Base-by-base conservation (phyloP, 2,329 filamentous ascomycete species). In the Pseudogymnoascus sp. region DNA sequence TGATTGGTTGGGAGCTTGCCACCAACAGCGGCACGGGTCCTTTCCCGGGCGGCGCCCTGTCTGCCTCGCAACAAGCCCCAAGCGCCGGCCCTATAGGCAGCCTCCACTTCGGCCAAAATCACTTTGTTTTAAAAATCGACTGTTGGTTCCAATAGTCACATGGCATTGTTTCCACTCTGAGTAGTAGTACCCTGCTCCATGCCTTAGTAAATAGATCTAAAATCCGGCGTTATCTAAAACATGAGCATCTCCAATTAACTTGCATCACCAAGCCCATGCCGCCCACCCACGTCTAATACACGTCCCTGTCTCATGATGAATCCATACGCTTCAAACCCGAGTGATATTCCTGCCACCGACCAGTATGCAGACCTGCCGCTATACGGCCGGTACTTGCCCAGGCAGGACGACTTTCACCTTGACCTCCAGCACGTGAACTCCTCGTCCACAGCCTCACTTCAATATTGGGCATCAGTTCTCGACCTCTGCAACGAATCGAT, bases 381-480 rank as follows among this genome's bases (percentile, higher is more conserved):
- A 33, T 75, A 71, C 61, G 73, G 72, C 61, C 69, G 73, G 9
- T 74, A 74, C 61, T 62, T 60, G 15, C 70, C 71, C 5, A 65
- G 62, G 33, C 63, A 64, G 2, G 65, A 68, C 61, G 73, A 74
- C 61, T 75, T 75, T 48, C 35, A 41, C 36, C 60, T 44, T n/a
- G 63, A 65, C 15, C 33, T 33, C n/a, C 17, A 17, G 29, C 68
- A 74, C 48, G 44, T 69, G 63, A 68, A 68, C 61, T 71, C 71
- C 1, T 21, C 29, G 1, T 68, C 70, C 1, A 21, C 63, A 7
- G 68, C 65, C 0, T 70, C 70, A 7, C 39, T 73, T n/a, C 27
- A 64, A 38, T 75, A 74, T 65, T 75, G 73, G 73, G 60, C 59
- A 4, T 68, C 65, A 5, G 71, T 77, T 4, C 5, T 77, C 61